Evolutionary conservation across 768 basidiomycete species (phyloP).

Genomic region (Porpolomopsis calyptriformis): DNA sequence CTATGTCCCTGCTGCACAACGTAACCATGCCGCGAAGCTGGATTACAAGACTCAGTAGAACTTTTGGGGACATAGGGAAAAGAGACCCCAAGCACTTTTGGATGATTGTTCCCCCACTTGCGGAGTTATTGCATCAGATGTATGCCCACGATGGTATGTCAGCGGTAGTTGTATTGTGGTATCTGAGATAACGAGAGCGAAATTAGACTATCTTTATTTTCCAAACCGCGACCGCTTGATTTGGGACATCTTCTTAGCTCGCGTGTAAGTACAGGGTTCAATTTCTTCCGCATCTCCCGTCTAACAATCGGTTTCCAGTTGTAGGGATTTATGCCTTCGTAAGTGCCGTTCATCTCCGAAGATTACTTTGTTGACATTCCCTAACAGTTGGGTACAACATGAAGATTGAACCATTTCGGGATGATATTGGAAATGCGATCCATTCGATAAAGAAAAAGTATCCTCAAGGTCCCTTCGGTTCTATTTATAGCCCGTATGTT

Average conservation of each 20-base stretch:
- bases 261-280: too few species aligned
- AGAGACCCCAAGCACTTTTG: background rate
- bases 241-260: too few species aligned
- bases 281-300: background rate
- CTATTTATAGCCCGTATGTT: too few species aligned
- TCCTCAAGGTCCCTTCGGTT: too few species aligned
- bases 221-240: too few species aligned
- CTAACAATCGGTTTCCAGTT: conserved; percentile 24
- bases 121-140: too few species aligned
- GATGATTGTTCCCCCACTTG: too few species aligned
- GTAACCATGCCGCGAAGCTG: conserved; percentile 46
- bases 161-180: too few species aligned
- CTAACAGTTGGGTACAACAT: conserved; percentile 25
- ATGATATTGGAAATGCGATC: conserved; percentile 16
- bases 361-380: background rate
- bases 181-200: too few species aligned
- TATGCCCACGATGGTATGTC: too few species aligned
- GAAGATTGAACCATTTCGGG: background rate
- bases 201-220: too few species aligned
- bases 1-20: conserved; percentile 25
- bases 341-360: conserved; percentile 13
- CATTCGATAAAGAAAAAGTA: conserved; percentile 14
- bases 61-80: conserved; percentile 9
- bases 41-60: conserved; percentile 23
- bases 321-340: conserved; percentile 39